Evolutionary conservation across 202 grass and related monocot species (phyloP).

Genomic region (Panicum virgatum): DNA sequence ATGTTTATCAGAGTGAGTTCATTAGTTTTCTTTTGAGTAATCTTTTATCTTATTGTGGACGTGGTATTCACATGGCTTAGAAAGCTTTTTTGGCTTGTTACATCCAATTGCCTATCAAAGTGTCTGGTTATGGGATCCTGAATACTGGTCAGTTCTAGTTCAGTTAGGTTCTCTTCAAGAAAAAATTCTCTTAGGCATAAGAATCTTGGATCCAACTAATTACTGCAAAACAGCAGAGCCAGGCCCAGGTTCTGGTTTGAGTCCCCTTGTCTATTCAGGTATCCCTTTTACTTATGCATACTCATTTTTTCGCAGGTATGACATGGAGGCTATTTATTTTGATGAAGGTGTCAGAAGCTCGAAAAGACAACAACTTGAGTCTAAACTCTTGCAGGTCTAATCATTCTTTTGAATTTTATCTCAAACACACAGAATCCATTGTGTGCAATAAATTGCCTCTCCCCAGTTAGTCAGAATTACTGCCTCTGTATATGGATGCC

Average conservation of each 20-base stretch:
- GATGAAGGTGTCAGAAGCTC: constrained; percentile 94
- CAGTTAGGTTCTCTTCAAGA: constrained; percentile 1
- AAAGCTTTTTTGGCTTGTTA: background rate
- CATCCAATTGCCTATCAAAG: background rate
- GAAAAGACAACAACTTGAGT: constrained; percentile 91
- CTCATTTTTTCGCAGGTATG: constrained; percentile 62
- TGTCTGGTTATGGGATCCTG: constrained; percentile 4
- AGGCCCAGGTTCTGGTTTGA: background rate
- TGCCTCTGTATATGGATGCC: background rate
- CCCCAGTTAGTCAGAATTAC: background rate
- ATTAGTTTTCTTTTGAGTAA: background rate
- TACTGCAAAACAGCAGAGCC: constrained; percentile 4
- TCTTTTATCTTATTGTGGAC: constrained; percentile 21
- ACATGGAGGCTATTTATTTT: constrained; percentile 92
- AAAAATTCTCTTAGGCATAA: background rate
- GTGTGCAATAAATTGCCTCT: constrained; percentile 6
- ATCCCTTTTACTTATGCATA: background rate
- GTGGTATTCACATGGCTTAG: background rate
- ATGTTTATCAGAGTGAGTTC: constrained; percentile 91
- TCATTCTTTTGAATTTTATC: constrained; percentile 8
- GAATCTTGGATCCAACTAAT: background rate
- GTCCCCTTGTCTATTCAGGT: background rate
- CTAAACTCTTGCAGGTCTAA: constrained; percentile 82
- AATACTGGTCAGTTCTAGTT: background rate
- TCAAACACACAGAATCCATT: background rate